phyloP scores from a whole-genome alignment of 768 basidiomycete species.

The Hygrophorus pudorinus region DNA sequence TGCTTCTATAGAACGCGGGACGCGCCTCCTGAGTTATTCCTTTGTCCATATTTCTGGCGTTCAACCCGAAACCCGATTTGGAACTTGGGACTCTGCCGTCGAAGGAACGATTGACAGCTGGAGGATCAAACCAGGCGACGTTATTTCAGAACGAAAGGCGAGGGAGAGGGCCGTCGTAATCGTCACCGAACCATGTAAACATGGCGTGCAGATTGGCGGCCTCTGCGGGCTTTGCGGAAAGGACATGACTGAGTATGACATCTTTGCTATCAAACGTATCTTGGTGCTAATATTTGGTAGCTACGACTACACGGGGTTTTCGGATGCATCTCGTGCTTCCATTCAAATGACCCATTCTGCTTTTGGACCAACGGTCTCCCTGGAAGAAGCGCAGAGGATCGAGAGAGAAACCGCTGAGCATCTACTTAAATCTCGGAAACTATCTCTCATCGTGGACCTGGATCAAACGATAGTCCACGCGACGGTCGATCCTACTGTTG shows the following conservation, averaged over 20 bases:
- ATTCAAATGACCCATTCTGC: constrained; percentile 95
- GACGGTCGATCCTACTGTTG: constrained; percentile 96
- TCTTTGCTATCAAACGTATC: constrained; percentile 4
- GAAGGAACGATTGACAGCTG: constrained; percentile 71
- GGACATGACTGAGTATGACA: constrained; percentile 80
- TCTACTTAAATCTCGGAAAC: constrained; percentile 63
- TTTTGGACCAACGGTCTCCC: constrained; percentile 82
- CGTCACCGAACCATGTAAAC: constrained; percentile 89
- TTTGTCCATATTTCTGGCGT: constrained; percentile 48
- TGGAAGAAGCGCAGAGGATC: constrained; percentile 85
- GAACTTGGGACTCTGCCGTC: constrained; percentile 84
- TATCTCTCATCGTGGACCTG: constrained; percentile 95
- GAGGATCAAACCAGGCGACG: constrained; percentile 57
- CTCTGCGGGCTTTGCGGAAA: constrained; percentile 92
- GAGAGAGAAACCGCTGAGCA: constrained; percentile 75
- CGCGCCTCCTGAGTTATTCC: constrained; percentile 76
- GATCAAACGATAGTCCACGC: constrained; percentile 99
- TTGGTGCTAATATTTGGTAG: constrained; percentile 22
- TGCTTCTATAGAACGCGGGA: constrained; percentile 51
- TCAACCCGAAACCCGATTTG: constrained; percentile 62
- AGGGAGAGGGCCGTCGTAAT: constrained; percentile 51
- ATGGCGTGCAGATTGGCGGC: constrained; percentile 86
- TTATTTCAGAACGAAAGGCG: constrained; percentile 48
- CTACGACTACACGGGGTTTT: constrained; percentile 80
- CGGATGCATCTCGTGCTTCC: constrained; percentile 75